Conservation (phyloP, 2,329 filamentous ascomycete genomes). For the Verticillium dahliae region DNA sequence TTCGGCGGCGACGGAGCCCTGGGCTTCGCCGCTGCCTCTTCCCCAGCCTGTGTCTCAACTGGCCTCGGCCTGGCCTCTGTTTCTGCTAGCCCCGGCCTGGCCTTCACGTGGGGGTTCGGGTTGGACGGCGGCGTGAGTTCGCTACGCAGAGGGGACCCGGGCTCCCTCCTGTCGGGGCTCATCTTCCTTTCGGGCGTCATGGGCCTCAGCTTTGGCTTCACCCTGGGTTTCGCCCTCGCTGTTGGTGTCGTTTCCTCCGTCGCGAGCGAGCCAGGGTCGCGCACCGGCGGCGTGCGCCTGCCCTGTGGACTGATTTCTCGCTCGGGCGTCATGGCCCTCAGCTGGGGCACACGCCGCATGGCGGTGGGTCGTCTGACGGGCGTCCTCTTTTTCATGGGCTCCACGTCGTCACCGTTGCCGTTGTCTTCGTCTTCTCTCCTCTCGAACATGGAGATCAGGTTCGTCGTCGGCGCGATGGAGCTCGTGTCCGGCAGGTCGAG, state of each 20-base stretch:
- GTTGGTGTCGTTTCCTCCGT: not conserved
- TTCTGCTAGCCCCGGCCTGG: constrained; percentile 14
- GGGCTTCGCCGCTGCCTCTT: not conserved
- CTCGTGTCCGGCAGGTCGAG: constrained; percentile 43
- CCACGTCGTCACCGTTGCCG: constrained; percentile 12
- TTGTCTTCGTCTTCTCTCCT: constrained; percentile 20
- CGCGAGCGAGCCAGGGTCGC: not conserved
- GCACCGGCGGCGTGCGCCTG: not conserved
- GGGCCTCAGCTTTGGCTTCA: constrained; percentile 16
- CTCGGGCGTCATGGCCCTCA: constrained; percentile 24
- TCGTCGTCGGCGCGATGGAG: constrained; percentile 54
- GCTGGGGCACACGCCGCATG: constrained; percentile 9
- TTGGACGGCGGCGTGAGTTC: constrained; percentile 12
- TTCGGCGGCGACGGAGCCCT: not conserved
- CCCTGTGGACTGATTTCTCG: constrained; percentile 17
- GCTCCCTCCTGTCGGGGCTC: constrained; percentile 12
- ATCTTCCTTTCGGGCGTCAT: constrained; percentile 23
- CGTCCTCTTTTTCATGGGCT: constrained; percentile 29
- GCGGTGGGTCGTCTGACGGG: not conserved
- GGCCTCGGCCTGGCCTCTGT: constrained; percentile 10
- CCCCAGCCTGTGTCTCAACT: not conserved
- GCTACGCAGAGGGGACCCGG: not conserved
- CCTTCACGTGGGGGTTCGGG: constrained; percentile 19
- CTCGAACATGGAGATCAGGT: constrained; percentile 66
- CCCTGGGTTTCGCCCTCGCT: constrained; percentile 1